These are phyloP conservation scores for Ochetophila trinervis DNA, from an alignment of 306 rosid species.

Conservation along the genomic window DNA sequence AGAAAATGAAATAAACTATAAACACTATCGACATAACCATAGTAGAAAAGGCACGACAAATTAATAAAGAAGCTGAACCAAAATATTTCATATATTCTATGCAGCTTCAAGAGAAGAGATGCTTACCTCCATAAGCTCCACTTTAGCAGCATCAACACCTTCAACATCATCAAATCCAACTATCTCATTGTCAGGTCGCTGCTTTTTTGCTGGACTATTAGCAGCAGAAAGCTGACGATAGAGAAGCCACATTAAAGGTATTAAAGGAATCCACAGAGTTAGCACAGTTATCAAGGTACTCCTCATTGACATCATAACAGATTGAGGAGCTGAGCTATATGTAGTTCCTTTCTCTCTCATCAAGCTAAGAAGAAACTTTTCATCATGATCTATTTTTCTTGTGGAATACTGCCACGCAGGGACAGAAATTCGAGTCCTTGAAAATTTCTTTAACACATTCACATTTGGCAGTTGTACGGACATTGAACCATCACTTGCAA, in stretches of 20 bases:
- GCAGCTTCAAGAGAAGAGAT: conserved; percentile 11
- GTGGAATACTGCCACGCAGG: conserved; percentile 79
- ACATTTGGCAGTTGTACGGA: conserved; percentile 28
- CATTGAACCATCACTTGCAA: conserved; percentile 33
- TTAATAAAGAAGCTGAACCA: neutral
- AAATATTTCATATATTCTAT: neutral
- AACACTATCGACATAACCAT: neutral
- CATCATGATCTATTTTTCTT: conserved; percentile 84
- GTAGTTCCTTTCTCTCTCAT: conserved; percentile 84
- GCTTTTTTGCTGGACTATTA: conserved; percentile 85
- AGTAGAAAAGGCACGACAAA: neutral
- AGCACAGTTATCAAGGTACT: conserved; percentile 68
- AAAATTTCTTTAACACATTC: conserved; percentile 39
- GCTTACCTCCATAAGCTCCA: conserved; percentile 92
- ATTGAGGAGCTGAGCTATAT: conserved; percentile 90
- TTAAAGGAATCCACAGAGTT: conserved; percentile 86
- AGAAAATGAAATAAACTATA: neutral
- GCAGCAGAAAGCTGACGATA: conserved; percentile 90
- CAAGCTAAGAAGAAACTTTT: conserved; percentile 71
- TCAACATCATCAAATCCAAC: conserved; percentile 94
- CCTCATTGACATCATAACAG: conserved; percentile 68
- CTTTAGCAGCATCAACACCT: conserved; percentile 91
- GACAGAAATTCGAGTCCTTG: conserved; percentile 38
- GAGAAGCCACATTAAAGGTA: conserved; percentile 95
- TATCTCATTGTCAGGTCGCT: conserved; percentile 48